These are phyloP conservation scores for Boechera stricta DNA, from an alignment of 345 rosid genomes.

Conservation along the genomic window DNA sequence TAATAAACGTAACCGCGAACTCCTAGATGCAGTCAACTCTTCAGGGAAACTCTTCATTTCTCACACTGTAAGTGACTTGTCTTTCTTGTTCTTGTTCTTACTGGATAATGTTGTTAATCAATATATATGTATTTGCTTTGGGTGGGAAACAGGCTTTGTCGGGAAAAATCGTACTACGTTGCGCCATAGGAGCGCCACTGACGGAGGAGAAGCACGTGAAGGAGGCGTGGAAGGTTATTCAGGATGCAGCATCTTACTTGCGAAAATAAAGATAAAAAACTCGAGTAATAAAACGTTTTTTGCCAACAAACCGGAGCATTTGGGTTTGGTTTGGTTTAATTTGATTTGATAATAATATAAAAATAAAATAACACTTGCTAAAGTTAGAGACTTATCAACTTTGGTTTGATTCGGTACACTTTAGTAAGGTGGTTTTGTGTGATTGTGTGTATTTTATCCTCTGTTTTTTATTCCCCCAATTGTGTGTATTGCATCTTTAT, in stretches of 20 bases:
- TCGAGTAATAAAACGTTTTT: not conserved
- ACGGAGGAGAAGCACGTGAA: slow-evolving; percentile 83
- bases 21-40: slow-evolving; percentile 77
- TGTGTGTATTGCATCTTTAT: not conserved
- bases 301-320: slow-evolving; percentile 18
- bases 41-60: slow-evolving; percentile 67
- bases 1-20: slow-evolving; percentile 60
- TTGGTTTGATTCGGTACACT: slow-evolving; percentile 5
- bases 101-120: not conserved
- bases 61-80: not conserved
- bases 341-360: not conserved
- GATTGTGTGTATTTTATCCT: not conserved
- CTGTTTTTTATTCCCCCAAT: too few species aligned
- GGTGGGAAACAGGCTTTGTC: slow-evolving; percentile 63
- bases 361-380: slow-evolving; percentile 9
- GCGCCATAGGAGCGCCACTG: slow-evolving; percentile 88
- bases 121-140: not conserved
- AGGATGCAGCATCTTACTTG: slow-evolving; percentile 65
- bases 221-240: slow-evolving; percentile 78
- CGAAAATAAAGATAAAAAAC: not conserved
- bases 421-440: not conserved
- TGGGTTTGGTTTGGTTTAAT: slow-evolving; percentile 18
- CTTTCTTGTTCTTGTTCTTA: slow-evolving; percentile 35
- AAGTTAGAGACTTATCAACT: not conserved
- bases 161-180: slow-evolving; percentile 62